Evolutionary conservation across 2,329 filamentous ascomycete species (phyloP).

Genomic region (Didymella keratinophila): DNA sequence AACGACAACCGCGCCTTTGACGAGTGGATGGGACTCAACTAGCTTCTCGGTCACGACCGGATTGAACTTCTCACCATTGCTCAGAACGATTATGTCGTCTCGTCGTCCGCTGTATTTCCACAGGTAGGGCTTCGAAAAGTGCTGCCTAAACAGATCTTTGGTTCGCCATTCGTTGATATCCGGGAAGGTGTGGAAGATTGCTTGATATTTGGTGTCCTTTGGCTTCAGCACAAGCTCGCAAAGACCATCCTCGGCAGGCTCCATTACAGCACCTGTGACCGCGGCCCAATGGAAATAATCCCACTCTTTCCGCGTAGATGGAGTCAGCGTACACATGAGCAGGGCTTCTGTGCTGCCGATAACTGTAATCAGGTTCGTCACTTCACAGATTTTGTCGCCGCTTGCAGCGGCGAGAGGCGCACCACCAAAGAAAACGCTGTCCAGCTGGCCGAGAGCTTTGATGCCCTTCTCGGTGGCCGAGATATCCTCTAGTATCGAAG

Average conservation of each 20-base stretch:
- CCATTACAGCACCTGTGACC: constrained; percentile 15
- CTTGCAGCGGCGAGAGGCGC: constrained; percentile 19
- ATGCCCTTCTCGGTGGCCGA: constrained; percentile 10
- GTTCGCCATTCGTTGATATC: constrained; percentile 21
- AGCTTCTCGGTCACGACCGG: constrained; percentile 31
- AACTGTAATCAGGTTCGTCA: constrained; percentile 14
- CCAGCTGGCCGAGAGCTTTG: constrained; percentile 6
- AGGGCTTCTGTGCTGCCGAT: constrained; percentile 20
- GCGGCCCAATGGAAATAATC: constrained; percentile 19
- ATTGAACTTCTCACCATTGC: constrained; percentile 43
- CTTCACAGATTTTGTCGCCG: constrained; percentile 21
- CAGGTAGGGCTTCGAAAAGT: constrained; percentile 25
- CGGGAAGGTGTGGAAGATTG: constrained; percentile 15
- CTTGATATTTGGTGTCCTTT: constrained; percentile 3
- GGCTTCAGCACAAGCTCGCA: constrained; percentile 16
- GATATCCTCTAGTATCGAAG: constrained; percentile 17
- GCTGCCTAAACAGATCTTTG: constrained; percentile 28
- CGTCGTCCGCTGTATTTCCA: constrained; percentile 43
- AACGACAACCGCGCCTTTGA: constrained; percentile 30
- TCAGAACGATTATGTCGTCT: constrained; percentile 45
- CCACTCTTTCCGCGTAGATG: constrained; percentile 6
- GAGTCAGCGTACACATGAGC: constrained; percentile 10
- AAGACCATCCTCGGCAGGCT: constrained; percentile 7
- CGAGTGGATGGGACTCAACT: constrained; percentile 20
- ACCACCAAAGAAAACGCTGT: constrained; percentile 20